phyloP scores from a whole-genome alignment of 306 rosid genomes.

The Prosopis cineraria region DNA sequence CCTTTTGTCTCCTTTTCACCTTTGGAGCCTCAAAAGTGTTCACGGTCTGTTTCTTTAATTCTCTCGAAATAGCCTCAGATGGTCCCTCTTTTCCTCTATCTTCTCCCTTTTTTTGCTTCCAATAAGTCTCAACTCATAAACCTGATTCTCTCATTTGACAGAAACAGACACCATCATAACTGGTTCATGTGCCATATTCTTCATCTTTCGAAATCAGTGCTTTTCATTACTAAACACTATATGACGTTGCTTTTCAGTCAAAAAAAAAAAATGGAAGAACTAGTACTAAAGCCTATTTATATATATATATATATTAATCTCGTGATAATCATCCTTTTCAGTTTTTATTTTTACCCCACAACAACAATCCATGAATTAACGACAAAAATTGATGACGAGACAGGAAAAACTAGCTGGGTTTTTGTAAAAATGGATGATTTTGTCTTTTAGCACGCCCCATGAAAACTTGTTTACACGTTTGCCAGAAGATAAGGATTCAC shows the following conservation, averaged over 20 bases:
- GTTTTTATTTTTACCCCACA: too few relatives aligned
- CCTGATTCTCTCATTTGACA: background rate
- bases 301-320: too few relatives aligned
- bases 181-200: conserved; percentile 21
- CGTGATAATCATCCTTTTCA: conserved; percentile 9
- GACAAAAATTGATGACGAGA: conserved; percentile 19
- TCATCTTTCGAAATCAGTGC: conserved; percentile 20
- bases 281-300: too few relatives aligned
- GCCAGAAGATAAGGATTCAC: conserved; percentile 9
- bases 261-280: background rate
- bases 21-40: conserved; percentile 40
- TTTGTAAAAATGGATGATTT: conserved; percentile 18
- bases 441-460: conserved; percentile 30
- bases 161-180: background rate
- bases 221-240: background rate
- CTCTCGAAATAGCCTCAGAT: conserved; percentile 23
- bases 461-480: background rate
- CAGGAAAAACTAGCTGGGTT: conserved; percentile 7
- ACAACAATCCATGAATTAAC: background rate
- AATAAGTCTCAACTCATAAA: conserved; percentile 11
- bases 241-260: background rate
- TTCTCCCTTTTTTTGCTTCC: conserved; percentile 20
- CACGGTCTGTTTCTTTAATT: conserved; percentile 32
- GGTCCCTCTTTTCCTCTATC: background rate
- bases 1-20: conserved; percentile 51